These are phyloP conservation scores for Suillus lakei DNA, from an alignment of 768 basidiomycete species.

Conservation along the genomic window DNA sequence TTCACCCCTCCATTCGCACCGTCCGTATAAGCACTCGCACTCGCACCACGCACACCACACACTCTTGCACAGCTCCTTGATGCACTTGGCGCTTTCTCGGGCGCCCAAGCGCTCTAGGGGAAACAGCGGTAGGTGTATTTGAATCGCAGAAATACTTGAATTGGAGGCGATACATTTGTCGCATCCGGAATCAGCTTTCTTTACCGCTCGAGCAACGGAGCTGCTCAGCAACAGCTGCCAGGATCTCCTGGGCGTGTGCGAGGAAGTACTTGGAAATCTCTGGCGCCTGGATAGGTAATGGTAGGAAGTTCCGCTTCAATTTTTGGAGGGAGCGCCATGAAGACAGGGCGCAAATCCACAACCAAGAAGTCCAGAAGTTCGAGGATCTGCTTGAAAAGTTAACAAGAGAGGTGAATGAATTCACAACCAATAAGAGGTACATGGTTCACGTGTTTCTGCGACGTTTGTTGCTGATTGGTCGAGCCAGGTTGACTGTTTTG, in stretches of 20 bases:
- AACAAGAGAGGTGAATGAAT: slow-evolving; percentile 43
- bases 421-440: slow-evolving; percentile 57
- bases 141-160: slow-evolving; percentile 74
- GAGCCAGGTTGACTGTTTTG: slow-evolving; percentile 50
- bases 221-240: slow-evolving; percentile 58
- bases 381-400: slow-evolving; percentile 44
- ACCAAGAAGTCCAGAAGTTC: slow-evolving; percentile 42
- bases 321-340: slow-evolving; percentile 40
- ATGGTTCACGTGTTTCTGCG: slow-evolving; percentile 10
- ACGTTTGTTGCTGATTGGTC: slow-evolving; percentile 1
- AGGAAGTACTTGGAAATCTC: slow-evolving; percentile 44
- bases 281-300: slow-evolving; percentile 54
- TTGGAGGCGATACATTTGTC: slow-evolving; percentile 59
- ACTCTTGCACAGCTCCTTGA: slow-evolving; percentile 41
- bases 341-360: slow-evolving; percentile 35
- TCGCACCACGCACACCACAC: slow-evolving; percentile 39
- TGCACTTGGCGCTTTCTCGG: slow-evolving; percentile 41
- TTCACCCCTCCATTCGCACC: slow-evolving; percentile 17
- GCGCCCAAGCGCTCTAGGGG: slow-evolving; percentile 32
- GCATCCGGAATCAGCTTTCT: slow-evolving; percentile 51
- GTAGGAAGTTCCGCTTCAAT: slow-evolving; percentile 40
- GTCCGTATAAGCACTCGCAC: slow-evolving; percentile 19
- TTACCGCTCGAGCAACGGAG: slow-evolving; percentile 46
- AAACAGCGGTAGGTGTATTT: slow-evolving; percentile 72
- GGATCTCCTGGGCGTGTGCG: slow-evolving; percentile 52